Conservation (phyloP, 2,329 filamentous ascomycete species). For the Claviceps sorghi region DNA sequence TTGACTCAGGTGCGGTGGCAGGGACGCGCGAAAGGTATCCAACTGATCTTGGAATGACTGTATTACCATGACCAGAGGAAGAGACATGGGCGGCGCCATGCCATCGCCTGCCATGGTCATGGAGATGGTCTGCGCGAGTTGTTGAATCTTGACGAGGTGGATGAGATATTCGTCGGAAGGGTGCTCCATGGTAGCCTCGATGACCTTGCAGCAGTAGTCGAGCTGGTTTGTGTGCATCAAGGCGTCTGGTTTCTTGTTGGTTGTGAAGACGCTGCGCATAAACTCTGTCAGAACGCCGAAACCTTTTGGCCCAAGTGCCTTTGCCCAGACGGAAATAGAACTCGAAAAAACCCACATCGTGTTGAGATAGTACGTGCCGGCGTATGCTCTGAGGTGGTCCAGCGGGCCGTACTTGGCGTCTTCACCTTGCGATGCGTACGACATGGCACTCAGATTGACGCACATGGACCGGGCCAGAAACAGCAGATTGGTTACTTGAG, state of each 20-base stretch:
- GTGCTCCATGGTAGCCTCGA: slow-evolving; percentile 27
- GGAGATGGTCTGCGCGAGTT: slow-evolving; percentile 32
- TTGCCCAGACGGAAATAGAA: background rate
- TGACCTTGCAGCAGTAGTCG: slow-evolving; percentile 26
- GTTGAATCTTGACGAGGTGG: slow-evolving; percentile 31
- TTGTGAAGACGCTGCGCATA: slow-evolving; percentile 23
- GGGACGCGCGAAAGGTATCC: slow-evolving; percentile 21
- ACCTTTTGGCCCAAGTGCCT: no score
- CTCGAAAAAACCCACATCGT: slow-evolving; percentile 25
- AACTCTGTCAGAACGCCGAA: background rate
- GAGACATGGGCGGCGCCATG: slow-evolving; percentile 17
- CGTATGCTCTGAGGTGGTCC: slow-evolving; percentile 32
- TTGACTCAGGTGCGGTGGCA: slow-evolving; percentile 20
- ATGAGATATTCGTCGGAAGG: slow-evolving; percentile 30
- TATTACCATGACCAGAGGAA: slow-evolving; percentile 27
- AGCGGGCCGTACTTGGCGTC: slow-evolving; percentile 17
- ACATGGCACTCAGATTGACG: slow-evolving; percentile 23
- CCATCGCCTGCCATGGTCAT: slow-evolving; percentile 22
- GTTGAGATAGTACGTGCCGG: slow-evolving; percentile 35
- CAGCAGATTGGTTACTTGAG: slow-evolving; percentile 34
- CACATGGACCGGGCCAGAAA: slow-evolving; percentile 34
- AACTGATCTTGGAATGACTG: slow-evolving; percentile 30
- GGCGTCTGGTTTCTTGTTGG: slow-evolving; percentile 32
- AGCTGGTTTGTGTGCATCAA: slow-evolving; percentile 32
- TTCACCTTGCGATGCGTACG: slow-evolving; percentile 12